A percentile compares a stretch with the other conserved stretches of the same genome.
Evolutionary conservation across 805 yeast genomes (phyloP).

Genomic region (Wickerhamiella domercqiae): DNA sequence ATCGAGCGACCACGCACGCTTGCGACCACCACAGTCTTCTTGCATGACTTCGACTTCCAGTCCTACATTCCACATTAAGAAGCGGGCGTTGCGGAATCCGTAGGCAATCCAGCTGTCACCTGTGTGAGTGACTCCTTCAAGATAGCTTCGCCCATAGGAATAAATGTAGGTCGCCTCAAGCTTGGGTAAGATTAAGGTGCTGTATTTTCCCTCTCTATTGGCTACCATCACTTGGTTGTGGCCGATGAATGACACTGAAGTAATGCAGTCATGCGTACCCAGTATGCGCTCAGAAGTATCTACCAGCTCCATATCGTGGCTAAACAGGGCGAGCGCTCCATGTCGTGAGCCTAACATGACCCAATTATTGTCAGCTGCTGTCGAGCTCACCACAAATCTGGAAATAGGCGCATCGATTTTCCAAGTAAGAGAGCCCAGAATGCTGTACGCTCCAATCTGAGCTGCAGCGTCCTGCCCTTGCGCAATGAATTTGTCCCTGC

Average conservation of each 20-base stretch:
- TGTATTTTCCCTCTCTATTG: slow-evolving; percentile 18
- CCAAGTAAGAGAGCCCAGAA: background rate
- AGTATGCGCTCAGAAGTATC: slow-evolving; percentile 5
- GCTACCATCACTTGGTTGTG: slow-evolving; percentile 10
- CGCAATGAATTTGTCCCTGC: background rate
- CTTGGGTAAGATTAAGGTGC: slow-evolving; percentile 7
- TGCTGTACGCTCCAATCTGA: background rate
- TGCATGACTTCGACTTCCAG: slow-evolving; percentile 52
- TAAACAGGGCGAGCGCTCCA: slow-evolving; percentile 45
- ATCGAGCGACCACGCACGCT: slow-evolving; percentile 59
- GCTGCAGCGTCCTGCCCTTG: background rate
- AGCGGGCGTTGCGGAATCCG: slow-evolving; percentile 71
- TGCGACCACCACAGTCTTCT: slow-evolving; percentile 82
- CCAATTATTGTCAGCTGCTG: slow-evolving; percentile 19
- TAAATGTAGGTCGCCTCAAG: too few relatives aligned
- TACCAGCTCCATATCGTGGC: background rate
- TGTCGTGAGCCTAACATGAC: slow-evolving; percentile 57
- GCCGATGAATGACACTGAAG: slow-evolving; percentile 12
- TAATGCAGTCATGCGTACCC: slow-evolving; percentile 17
- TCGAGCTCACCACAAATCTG: background rate
- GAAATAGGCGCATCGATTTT: background rate
- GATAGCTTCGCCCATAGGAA: slow-evolving; percentile 46
- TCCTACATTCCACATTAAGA: slow-evolving; percentile 73
- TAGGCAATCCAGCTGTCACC: slow-evolving; percentile 41
- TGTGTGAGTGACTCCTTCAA: slow-evolving; percentile 50